Evolutionary conservation across 73 alveolate genomes (phyloP).

Genomic region (Stentor coeruleus): DNA sequence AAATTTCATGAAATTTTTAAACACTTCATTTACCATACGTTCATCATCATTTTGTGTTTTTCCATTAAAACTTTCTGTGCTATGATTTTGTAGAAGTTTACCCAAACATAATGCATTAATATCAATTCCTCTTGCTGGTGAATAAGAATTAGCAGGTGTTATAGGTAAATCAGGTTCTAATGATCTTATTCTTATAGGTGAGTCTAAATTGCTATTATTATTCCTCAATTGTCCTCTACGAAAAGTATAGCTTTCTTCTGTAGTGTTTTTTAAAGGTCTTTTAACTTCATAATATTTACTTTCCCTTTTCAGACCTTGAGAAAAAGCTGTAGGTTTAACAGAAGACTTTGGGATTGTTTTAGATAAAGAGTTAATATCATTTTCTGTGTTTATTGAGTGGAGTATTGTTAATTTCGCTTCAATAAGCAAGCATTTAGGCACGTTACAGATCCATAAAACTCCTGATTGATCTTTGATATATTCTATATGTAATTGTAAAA

Average conservation of each 20-base stretch:
- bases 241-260: not conserved
- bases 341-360: not conserved
- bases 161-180: too few relatives aligned
- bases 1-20: too few relatives aligned
- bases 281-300: not conserved
- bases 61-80: not conserved
- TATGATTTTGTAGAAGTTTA: too few relatives aligned
- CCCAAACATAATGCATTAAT: not conserved
- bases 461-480: not conserved
- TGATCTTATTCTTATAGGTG: conserved; percentile 17
- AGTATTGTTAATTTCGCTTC: not conserved
- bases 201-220: not conserved
- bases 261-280: not conserved
- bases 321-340: not conserved
- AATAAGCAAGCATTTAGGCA: not conserved
- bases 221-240: conserved; percentile 21
- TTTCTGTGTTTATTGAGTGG: not conserved
- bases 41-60: not conserved
- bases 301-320: too few relatives aligned
- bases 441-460: not conserved
- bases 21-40: not conserved
- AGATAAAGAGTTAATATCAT: not conserved
- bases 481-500: not conserved
- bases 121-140: not conserved
- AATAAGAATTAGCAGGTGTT: not conserved